These are phyloP conservation scores for Aspergillus tanneri DNA, from an alignment of 2,329 filamentous ascomycete genomes.

Conservation along the genomic window DNA sequence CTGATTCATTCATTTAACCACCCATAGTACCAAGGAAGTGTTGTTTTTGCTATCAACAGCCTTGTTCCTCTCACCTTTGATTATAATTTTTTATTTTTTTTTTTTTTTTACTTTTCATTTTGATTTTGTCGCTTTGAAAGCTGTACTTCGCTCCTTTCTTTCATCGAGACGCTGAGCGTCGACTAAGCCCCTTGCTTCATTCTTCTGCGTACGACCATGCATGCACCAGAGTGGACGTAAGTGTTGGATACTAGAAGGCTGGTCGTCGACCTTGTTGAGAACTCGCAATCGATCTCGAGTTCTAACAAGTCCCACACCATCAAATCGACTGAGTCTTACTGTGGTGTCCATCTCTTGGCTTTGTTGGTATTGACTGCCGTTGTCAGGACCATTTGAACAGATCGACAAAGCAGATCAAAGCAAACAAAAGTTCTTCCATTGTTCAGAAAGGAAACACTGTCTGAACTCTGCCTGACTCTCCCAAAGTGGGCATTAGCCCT, in stretches of 20 bases:
- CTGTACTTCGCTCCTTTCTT: constrained; percentile 1
- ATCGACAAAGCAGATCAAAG: neutral
- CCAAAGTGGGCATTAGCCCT: no score
- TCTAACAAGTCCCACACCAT: neutral
- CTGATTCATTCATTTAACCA: neutral
- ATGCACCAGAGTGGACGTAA: constrained; percentile 17
- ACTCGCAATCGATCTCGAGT: constrained; percentile 6
- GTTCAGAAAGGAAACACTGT: neutral
- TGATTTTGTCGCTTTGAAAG: neutral
- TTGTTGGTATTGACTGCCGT: neutral
- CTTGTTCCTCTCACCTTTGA: no score
- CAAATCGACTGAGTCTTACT: neutral
- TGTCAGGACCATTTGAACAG: neutral
- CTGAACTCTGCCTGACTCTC: no score
- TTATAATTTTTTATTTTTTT: neutral
- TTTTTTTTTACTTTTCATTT: neutral
- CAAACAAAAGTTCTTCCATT: constrained; percentile 5
- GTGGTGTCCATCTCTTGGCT: neutral
- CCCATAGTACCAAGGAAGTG: neutral
- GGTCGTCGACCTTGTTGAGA: constrained; percentile 5
- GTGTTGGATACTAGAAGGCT: constrained; percentile 15
- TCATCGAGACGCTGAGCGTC: constrained; percentile 16
- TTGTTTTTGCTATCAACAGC: neutral
- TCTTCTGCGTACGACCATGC: constrained; percentile 15
- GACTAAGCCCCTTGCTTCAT: constrained; percentile 12